phyloP scores from a whole-genome alignment of 306 rosid genomes.

The Luffa acutangula region DNA sequence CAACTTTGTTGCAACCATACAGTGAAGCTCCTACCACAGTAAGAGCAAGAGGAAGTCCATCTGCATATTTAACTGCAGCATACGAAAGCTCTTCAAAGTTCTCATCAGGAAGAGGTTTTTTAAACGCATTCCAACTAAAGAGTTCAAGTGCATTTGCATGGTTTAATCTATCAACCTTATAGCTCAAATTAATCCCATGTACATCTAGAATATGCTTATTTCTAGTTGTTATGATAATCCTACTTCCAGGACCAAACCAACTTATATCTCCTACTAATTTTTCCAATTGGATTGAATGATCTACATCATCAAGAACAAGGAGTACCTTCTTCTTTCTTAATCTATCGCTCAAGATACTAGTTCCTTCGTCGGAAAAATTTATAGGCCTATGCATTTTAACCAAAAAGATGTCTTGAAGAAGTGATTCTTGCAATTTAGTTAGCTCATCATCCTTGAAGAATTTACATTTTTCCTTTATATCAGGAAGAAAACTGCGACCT shows the following conservation, averaged over 20 bases:
- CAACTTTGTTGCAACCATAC: background rate
- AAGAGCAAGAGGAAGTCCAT: background rate
- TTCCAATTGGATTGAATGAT: too few relatives aligned
- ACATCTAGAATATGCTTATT: background rate
- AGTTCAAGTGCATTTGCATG: background rate
- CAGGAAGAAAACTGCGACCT: background rate
- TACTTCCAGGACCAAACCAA: too few relatives aligned
- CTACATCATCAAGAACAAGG: too few relatives aligned
- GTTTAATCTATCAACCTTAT: background rate
- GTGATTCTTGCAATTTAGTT: background rate
- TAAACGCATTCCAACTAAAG: conserved; percentile 3
- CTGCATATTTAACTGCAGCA: background rate
- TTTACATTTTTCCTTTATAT: background rate
- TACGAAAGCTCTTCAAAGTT: background rate
- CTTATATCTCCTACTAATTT: too few relatives aligned
- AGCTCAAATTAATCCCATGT: background rate
- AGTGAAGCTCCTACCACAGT: background rate
- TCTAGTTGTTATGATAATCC: conserved; percentile 13
- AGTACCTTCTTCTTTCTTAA: too few relatives aligned
- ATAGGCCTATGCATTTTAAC: background rate
- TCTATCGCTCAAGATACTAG: too few relatives aligned
- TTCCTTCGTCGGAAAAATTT: background rate
- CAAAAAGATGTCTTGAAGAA: background rate
- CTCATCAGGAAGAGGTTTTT: too few relatives aligned
- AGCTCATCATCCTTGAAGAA: background rate